Evolutionary conservation across 1,139 yeast genomes (phyloP).

Genomic region (Saccharomyces hybrid): DNA sequence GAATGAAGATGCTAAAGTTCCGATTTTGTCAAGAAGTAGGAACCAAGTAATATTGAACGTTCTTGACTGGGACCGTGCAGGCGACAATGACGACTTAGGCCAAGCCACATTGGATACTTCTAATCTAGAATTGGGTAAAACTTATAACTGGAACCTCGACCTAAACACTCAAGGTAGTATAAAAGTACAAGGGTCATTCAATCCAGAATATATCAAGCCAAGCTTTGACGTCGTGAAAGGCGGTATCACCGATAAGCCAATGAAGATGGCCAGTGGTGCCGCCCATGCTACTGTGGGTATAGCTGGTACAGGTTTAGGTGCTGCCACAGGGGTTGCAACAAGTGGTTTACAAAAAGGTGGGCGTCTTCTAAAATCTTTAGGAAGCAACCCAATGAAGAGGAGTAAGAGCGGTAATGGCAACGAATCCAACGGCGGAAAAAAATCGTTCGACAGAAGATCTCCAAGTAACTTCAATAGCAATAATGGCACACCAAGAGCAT

Average conservation of each 20-base stretch:
- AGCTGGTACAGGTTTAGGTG: conserved; percentile 29
- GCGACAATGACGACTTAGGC: conserved; percentile 57
- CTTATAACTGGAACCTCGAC: conserved; percentile 41
- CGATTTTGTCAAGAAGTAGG: conserved; percentile 56
- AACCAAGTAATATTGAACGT: conserved; percentile 43
- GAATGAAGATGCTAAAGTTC: conserved; percentile 55
- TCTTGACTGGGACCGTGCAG: conserved; percentile 73
- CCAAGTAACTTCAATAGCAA: conserved; percentile 2
- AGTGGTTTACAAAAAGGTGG: conserved; percentile 43
- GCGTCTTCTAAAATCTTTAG: conserved; percentile 28
- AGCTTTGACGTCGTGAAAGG: conserved; percentile 40
- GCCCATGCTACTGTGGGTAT: conserved; percentile 36
- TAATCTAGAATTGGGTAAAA: conserved; percentile 39
- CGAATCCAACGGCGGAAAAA: background rate
- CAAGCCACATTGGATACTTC: conserved; percentile 43
- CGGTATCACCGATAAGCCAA: conserved; percentile 41
- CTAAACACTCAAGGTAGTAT: conserved; percentile 58
- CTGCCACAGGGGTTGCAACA: conserved; percentile 33
- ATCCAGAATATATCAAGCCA: conserved; percentile 64
- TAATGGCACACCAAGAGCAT: conserved; percentile 8
- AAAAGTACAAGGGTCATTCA: conserved; percentile 45
- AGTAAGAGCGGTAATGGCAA: conserved; percentile 1
- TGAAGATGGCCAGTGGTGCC: conserved; percentile 41
- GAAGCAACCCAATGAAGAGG: conserved; percentile 5
- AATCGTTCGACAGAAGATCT: conserved; percentile 2